These are phyloP conservation scores for Colletotrichum gloeosporioides DNA, from an alignment of 2,329 filamentous ascomycete genomes.

Conservation along the genomic window DNA sequence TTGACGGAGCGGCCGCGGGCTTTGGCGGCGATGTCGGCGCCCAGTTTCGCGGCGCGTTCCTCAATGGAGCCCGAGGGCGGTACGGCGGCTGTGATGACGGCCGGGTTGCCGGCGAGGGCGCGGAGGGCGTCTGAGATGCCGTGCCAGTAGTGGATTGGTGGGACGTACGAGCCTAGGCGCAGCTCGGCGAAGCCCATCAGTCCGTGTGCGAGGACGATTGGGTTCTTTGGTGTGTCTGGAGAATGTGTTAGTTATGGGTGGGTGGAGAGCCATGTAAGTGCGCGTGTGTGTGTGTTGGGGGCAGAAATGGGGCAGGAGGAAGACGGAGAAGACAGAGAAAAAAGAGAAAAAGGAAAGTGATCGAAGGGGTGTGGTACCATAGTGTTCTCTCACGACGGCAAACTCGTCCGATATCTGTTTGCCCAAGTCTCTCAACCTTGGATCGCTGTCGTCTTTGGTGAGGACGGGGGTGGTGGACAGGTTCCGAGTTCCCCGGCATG, in stretches of 20 bases:
- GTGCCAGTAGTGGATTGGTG: constrained; percentile 67
- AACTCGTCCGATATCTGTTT: constrained; percentile 52
- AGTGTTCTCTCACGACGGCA: constrained; percentile 47
- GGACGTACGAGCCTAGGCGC: constrained; percentile 54
- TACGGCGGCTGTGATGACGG: constrained; percentile 66
- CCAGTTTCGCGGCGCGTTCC: constrained; percentile 63
- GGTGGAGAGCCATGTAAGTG: not conserved
- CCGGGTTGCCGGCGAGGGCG: constrained; percentile 54
- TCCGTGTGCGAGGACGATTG: constrained; percentile 70
- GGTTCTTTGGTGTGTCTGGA: constrained; percentile 61
- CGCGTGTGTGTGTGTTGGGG: not conserved
- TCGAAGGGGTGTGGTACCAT: constrained; percentile 38
- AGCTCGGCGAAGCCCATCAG: constrained; percentile 69
- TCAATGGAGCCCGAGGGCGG: constrained; percentile 67
- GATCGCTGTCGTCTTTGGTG: constrained; percentile 31
- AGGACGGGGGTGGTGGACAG: constrained; percentile 2
- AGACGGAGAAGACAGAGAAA: not conserved
- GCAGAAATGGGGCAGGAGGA: not conserved
- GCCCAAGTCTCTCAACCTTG: constrained; percentile 45
- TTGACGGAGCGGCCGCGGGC: constrained; percentile 67
- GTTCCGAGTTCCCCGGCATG: not conserved
- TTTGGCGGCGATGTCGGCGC: constrained; percentile 54
- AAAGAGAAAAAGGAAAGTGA: not conserved
- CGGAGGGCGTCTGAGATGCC: constrained; percentile 65
- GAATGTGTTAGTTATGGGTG: constrained; percentile 10